Evolutionary conservation across 768 basidiomycete species (phyloP).

Genomic region (Suillus subalutaceus): DNA sequence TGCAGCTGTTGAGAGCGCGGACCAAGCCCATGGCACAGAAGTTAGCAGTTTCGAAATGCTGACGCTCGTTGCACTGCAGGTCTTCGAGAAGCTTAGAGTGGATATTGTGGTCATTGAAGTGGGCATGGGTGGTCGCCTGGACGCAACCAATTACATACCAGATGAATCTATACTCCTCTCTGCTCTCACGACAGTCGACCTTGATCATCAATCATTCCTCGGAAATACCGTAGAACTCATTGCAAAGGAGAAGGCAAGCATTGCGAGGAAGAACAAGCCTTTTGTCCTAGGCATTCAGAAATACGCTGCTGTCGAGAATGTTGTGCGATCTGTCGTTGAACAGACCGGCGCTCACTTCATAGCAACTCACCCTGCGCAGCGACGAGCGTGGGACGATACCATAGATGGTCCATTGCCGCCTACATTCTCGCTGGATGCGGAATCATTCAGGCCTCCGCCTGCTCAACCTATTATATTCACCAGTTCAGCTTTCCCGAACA

Average conservation of each 20-base stretch:
- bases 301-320: constrained; percentile 48
- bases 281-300: constrained; percentile 71
- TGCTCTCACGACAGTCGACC: constrained; percentile 83
- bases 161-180: constrained; percentile 70
- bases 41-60: constrained; percentile 85
- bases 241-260: constrained; percentile 81
- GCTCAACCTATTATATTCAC: constrained; percentile 45
- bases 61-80: constrained; percentile 74
- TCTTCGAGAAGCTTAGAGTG: constrained; percentile 71
- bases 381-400: constrained; percentile 31
- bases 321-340: constrained; percentile 46
- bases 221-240: constrained; percentile 77
- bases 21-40: constrained; percentile 44
- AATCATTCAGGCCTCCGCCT: constrained; percentile 36
- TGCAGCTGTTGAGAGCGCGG: constrained; percentile 48
- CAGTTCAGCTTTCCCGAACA: constrained; percentile 46
- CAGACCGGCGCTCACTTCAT: constrained; percentile 46
- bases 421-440: constrained; percentile 34
- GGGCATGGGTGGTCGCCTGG: constrained; percentile 90
- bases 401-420: constrained; percentile 36
- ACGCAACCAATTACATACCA: constrained; percentile 92
- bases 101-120: constrained; percentile 91
- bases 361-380: constrained; percentile 35
- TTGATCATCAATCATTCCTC: constrained; percentile 92
- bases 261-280: constrained; percentile 62